phyloP scores from a whole-genome alignment of 495 filamentous ascomycete genomes.

The Clavariopsis aquatica region DNA sequence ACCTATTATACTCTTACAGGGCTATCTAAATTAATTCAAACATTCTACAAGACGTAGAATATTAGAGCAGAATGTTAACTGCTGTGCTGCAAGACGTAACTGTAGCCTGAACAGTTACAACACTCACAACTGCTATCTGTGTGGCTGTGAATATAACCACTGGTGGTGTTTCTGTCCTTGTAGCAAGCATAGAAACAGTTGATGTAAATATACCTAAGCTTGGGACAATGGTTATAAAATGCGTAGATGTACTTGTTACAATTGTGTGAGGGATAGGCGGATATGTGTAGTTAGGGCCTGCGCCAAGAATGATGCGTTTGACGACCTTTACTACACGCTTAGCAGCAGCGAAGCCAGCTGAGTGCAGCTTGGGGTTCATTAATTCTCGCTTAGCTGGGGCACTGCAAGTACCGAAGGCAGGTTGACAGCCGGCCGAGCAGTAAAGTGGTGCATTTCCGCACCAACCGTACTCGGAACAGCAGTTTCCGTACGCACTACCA shows the following conservation, averaged over 20 bases:
- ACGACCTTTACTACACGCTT: background rate
- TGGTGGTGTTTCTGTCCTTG: background rate
- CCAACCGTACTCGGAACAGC: slow-evolving; percentile 11
- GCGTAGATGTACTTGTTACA: background rate
- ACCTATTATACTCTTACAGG: too few species aligned
- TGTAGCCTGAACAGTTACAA: background rate
- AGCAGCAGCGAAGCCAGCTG: background rate
- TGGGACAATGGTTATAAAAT: background rate
- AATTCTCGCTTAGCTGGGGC: background rate
- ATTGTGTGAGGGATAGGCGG: slow-evolving; percentile 15
- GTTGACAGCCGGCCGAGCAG: slow-evolving; percentile 21
- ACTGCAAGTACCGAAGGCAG: slow-evolving; percentile 16
- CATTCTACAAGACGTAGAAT: too few species aligned
- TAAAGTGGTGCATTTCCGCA: slow-evolving; percentile 17
- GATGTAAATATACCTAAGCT: background rate
- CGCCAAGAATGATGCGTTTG: background rate
- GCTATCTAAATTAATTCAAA: too few species aligned
- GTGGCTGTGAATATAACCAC: background rate
- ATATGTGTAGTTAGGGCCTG: slow-evolving; percentile 17
- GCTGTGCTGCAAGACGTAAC: background rate
- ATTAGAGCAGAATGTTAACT: too few species aligned
- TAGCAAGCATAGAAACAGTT: slow-evolving; percentile 3
- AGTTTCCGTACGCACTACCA: slow-evolving; percentile 9
- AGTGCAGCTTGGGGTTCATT: background rate
- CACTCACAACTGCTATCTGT: background rate